Conservation (phyloP, 2,329 filamentous ascomycete species). For the Nectriaceae sp. region DNA sequence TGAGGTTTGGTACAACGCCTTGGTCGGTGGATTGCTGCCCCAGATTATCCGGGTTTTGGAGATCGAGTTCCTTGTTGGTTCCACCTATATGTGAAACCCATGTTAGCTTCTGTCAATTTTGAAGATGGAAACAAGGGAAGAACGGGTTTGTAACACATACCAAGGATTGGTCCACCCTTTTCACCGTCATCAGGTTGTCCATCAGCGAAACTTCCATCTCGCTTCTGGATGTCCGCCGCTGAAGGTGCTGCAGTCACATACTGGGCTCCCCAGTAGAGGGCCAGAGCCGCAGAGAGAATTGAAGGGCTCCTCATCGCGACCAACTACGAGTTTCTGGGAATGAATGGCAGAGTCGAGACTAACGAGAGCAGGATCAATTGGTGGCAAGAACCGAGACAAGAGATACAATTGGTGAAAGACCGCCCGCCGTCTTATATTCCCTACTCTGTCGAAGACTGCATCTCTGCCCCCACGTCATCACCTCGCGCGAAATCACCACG, state of each 20-base stretch:
- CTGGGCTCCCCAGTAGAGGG: conserved; percentile 10
- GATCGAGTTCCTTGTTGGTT: conserved; percentile 62
- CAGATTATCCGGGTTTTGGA: conserved; percentile 65
- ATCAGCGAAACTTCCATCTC: conserved; percentile 41
- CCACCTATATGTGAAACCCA: conserved; percentile 50
- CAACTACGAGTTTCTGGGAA: neutral
- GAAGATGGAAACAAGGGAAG: neutral
- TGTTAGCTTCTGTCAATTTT: too few species aligned
- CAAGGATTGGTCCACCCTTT: conserved; percentile 59
- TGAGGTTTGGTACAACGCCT: conserved; percentile 66
- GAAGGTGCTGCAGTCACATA: conserved; percentile 14
- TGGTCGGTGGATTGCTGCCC: conserved; percentile 62
- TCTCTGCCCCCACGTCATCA: neutral
- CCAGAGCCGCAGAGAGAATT: conserved; percentile 14
- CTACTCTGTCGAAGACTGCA: neutral
- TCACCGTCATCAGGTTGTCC: conserved; percentile 60
- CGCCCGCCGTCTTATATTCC: neutral
- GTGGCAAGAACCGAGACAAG: neutral
- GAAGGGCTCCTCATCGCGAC: conserved; percentile 13
- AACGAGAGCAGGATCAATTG: neutral
- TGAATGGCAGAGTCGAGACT: neutral
- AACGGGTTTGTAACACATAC: conserved; percentile 37
- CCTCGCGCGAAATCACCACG: neutral
- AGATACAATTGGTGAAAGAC: neutral
- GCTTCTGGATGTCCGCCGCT: conserved; percentile 11